Conservation (phyloP, 2,329 filamentous ascomycete species). For the Shiraia sp. region DNA sequence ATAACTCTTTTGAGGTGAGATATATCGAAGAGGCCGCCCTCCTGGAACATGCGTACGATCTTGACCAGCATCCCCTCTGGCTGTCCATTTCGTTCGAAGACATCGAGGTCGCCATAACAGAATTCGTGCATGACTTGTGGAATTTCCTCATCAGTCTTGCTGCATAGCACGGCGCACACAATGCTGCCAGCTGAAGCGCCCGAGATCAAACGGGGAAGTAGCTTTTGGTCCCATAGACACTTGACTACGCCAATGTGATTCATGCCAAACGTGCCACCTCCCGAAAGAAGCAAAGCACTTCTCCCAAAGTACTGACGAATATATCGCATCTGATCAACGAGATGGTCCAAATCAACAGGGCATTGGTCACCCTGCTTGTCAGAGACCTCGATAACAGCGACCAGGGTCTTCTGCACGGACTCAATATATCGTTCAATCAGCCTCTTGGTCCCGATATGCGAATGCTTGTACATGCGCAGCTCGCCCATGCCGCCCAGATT, state of each 20-base stretch:
- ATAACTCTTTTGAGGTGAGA: conserved; percentile 80
- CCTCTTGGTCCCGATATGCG: conserved; percentile 82
- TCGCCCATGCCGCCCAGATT: conserved; percentile 87
- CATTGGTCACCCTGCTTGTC: conserved; percentile 53
- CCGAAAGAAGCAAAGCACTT: conserved; percentile 79
- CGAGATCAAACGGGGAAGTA: conserved; percentile 84
- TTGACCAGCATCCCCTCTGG: conserved; percentile 69
- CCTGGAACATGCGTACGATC: conserved; percentile 73
- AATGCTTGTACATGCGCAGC: conserved; percentile 78
- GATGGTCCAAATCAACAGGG: conserved; percentile 61
- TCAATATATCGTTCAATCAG: conserved; percentile 87
- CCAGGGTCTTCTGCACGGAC: conserved; percentile 74
- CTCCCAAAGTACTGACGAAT: conserved; percentile 82
- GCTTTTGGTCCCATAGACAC: conserved; percentile 71
- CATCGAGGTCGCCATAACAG: conserved; percentile 76
- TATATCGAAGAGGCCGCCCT: conserved; percentile 84
- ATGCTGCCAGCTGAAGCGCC: conserved; percentile 88
- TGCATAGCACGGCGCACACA: conserved; percentile 78
- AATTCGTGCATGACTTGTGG: conserved; percentile 70
- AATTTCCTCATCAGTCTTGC: conserved; percentile 76
- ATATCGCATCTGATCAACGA: conserved; percentile 71
- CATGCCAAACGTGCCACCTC: conserved; percentile 89
- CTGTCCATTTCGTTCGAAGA: conserved; percentile 69
- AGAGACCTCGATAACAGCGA: conserved; percentile 68
- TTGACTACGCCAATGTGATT: conserved; percentile 88